Percentiles rank a stretch among this genome's conserved stretches.
These are phyloP conservation scores for Hypoxylon intermedium DNA, from an alignment of 495 filamentous ascomycete genomes.

Conservation along the genomic window DNA sequence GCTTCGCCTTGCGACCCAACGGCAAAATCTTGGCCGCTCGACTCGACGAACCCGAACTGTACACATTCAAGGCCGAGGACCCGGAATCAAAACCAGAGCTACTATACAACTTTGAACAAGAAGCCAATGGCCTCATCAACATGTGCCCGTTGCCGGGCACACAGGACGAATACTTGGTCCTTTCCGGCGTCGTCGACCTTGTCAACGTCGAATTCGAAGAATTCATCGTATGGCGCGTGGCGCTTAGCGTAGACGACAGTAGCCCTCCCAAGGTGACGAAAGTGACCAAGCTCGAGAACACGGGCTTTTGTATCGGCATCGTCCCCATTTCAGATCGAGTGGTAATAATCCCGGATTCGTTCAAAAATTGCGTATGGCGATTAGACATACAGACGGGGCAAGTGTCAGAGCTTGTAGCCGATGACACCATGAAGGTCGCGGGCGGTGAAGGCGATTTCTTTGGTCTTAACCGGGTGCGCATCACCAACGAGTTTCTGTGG, in stretches of 20 bases:
- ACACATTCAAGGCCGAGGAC: constrained; percentile 42
- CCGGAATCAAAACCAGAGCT: constrained; percentile 29
- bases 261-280: constrained; percentile 31
- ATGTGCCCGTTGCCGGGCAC: constrained; percentile 34
- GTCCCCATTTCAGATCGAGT: constrained; percentile 31
- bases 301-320: constrained; percentile 35
- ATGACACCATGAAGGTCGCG: constrained; percentile 36
- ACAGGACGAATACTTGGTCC: constrained; percentile 36
- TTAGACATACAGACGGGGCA: constrained; percentile 37
- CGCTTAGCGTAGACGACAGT: constrained; percentile 35
- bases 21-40: constrained; percentile 40
- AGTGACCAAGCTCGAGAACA: constrained; percentile 19
- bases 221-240: constrained; percentile 39
- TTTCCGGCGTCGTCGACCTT: constrained; percentile 35
- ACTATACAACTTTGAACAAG: constrained; percentile 37
- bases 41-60: constrained; percentile 41
- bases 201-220: constrained; percentile 24
- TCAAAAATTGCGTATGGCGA: constrained; percentile 35
- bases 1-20: constrained; percentile 39
- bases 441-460: constrained; percentile 31
- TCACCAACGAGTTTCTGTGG: constrained; percentile 34
- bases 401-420: constrained; percentile 17
- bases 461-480: constrained; percentile 37
- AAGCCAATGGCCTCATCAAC: constrained; percentile 38
- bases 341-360: constrained; percentile 36